Evolutionary conservation across 23 red algal species (phyloP), one percentile per base, ranked within the genome.

Genomic region (Gracilaria caudata): DNA sequence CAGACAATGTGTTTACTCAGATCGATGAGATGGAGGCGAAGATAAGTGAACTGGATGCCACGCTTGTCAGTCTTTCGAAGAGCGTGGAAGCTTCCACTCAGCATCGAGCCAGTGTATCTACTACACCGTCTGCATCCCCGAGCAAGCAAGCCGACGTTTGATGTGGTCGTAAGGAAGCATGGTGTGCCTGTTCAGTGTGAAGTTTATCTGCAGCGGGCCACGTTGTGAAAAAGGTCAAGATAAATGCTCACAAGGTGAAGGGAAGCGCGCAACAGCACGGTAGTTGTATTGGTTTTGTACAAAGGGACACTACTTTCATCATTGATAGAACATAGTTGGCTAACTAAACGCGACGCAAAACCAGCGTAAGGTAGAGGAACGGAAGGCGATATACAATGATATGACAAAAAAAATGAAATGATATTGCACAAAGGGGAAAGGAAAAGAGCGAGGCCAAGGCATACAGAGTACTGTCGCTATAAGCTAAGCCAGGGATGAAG

Each of bases 401-500:
- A 66, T 36, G 29, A 35, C 12, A 17, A 35, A 36, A 35, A 35
- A 17, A 35, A 36, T 17, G 29, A 7, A 36, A 66, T 12, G 61
- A 14, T 66, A 36, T 66, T 66, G 61, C 61, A 66, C 61, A 36
- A 66, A 17, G 19, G 49, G 49, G 30, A 36, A 73, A 41, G 14
- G 29, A 41, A 33, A 41, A n/a, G 28, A 61, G 49, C 6, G 41
- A 30, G 47, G 30, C 9, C 3, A 23, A 84, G 55, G 24, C 33
- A 26, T 38, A 78, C 2, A 7, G 41, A 10, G 6, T 53, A 53
- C 8, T 46, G 36, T 78, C 17, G 39, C 58, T 89, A 79, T 25
- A 78, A 77, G 40, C 59, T 89, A 40, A 89, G 56, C 86, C 86
- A 89, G 28, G 73, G 86, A 66, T 89, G 86, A 25, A 57, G 73